Base-by-base conservation (phyloP, 257 asterid species). In the Coffea eugenioides region DNA sequence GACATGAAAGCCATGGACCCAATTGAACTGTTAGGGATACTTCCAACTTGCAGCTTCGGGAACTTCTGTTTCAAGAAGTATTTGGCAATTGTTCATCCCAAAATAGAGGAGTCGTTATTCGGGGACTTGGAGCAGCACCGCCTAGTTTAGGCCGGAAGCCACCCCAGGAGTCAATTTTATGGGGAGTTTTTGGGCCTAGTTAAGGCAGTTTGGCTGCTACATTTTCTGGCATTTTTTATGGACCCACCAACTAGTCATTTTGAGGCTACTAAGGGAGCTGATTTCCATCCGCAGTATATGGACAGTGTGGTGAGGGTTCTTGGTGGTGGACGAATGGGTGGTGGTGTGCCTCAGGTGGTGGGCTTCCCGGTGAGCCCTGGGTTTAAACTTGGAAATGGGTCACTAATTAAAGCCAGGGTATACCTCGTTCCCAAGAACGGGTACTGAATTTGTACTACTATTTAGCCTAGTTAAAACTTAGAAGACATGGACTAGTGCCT, bases 331-430 rank as follows among this genome's bases (percentile, higher is more conserved):
- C 80, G 92, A 27, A 80, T 79, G 83, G 90, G 86, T 14, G 79
- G 80, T 73, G 91, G 92, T 0, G 78, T 84, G 68, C 81, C 90
- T 3, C 90, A 88, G 95, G 85, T 88, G 54, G 99, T 95, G 4
- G 99, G 97, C 25, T 92, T 95, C 76, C 96, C 98, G 1, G 97
- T 95, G 81, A 88, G 95, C 46, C 99, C 97, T 1, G 99, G 99
- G 48, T 95, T 95, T 77, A 95, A 95, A 95, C 92, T 93, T 51
- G 95, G 91, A 66, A 88, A 89, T 48, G 34, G 96, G 97, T 25
- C 97, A 3, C 77, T 92, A 27, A 85, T 93, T 71, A 95, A 91
- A 87, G 94, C 97, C 25, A 84, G 99, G 85, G 97, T 93, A 57
- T 95, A 92, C 82, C 89, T 95, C 74, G 87, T 92, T 76, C 88